Conservation (phyloP, 1,284 basidiomycete genomes). For the Apiotrichum akiyoshidainum region DNA sequence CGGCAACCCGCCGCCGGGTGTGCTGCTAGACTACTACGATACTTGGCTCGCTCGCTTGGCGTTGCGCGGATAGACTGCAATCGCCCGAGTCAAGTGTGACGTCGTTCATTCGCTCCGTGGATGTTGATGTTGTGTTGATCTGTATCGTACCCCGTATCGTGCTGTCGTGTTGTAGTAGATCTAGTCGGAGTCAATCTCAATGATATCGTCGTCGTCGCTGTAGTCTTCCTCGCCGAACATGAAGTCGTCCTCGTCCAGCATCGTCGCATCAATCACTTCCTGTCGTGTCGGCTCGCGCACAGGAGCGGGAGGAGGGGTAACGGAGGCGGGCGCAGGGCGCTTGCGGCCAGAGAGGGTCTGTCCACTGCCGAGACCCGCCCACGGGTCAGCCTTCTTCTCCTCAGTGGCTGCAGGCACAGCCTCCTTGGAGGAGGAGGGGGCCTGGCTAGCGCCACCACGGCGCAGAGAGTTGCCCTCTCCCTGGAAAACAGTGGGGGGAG, state of each 20-base stretch:
- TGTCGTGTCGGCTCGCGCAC: slow-evolving; percentile 9
- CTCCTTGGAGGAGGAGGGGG: too few species aligned
- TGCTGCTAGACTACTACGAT: neutral
- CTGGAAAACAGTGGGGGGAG: slow-evolving; percentile 32
- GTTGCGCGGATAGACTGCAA: neutral
- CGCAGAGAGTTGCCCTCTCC: slow-evolving; percentile 45
- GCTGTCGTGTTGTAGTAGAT: neutral
- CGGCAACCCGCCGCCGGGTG: neutral
- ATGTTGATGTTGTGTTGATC: too few species aligned
- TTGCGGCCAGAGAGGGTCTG: slow-evolving; percentile 33
- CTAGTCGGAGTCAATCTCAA: slow-evolving; percentile 49
- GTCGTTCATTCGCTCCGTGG: neutral
- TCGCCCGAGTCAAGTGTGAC: neutral
- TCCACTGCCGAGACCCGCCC: slow-evolving; percentile 47
- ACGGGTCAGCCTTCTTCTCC: slow-evolving; percentile 41
- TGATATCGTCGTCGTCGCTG: slow-evolving; percentile 34
- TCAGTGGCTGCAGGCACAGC: neutral
- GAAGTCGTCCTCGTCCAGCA: slow-evolving; percentile 47
- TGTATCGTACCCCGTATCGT: neutral
- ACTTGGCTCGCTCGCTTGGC: neutral
- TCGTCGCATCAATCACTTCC: slow-evolving; percentile 44
- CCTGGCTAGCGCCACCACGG: slow-evolving; percentile 5
- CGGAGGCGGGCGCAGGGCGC: slow-evolving; percentile 6
- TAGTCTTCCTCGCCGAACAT: slow-evolving; percentile 36
- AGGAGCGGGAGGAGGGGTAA: slow-evolving; percentile 4